These are phyloP conservation scores for Colletotrichum truncatum DNA, from an alignment of 2,329 filamentous ascomycete genomes.

Conservation along the genomic window DNA sequence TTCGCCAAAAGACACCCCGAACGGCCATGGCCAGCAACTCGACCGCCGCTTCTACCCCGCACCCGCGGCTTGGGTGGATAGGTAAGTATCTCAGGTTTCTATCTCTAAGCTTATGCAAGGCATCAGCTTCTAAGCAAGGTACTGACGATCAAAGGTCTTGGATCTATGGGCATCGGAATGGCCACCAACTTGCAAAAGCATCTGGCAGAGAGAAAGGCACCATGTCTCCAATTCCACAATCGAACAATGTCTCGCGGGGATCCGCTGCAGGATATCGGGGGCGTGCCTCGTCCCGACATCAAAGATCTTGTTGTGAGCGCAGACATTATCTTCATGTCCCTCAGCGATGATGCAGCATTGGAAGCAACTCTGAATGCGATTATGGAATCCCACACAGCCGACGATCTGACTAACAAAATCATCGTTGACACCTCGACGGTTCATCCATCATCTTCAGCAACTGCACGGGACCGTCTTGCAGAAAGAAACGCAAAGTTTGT, in stretches of 20 bases:
- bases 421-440: conserved; percentile 61
- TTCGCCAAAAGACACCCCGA: no score
- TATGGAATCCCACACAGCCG: conserved; percentile 23
- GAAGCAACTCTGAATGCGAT: conserved; percentile 43
- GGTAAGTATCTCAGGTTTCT: not conserved
- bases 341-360: conserved; percentile 53
- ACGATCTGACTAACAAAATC: conserved; percentile 46
- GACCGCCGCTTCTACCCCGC: not conserved
- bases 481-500: conserved; percentile 46
- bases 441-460: conserved; percentile 51
- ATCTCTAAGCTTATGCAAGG: not conserved
- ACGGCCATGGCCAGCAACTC: not conserved
- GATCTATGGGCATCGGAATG: conserved; percentile 62
- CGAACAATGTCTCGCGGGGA: conserved; percentile 56
- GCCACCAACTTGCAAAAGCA: conserved; percentile 57
- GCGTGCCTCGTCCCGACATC: conserved; percentile 33
- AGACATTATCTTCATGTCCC: conserved; percentile 49
- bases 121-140: not conserved
- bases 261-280: conserved; percentile 39
- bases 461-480: conserved; percentile 38
- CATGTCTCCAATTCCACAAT: conserved; percentile 51
- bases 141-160: conserved; percentile 45
- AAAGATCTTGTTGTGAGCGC: conserved; percentile 38
- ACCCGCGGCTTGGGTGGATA: conserved; percentile 27
- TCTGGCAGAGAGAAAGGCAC: conserved; percentile 33